These are phyloP conservation scores for Sporisorium graminicola DNA, from an alignment of 1,284 basidiomycete species.

Conservation along the genomic window DNA sequence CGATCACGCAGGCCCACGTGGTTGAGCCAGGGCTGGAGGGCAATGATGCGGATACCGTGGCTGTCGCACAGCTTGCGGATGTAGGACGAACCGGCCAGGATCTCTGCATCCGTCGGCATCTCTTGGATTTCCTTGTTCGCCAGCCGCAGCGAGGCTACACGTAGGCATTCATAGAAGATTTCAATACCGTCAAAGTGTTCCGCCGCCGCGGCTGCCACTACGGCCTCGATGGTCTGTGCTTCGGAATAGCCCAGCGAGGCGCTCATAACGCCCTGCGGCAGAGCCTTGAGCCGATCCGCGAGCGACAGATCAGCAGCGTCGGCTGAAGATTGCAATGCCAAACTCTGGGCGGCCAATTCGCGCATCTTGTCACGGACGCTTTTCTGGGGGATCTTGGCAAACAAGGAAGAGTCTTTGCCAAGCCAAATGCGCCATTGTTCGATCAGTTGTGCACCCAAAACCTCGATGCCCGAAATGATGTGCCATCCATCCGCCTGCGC, in stretches of 20 bases:
- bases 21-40: slow-evolving; percentile 16
- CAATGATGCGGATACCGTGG: slow-evolving; percentile 7
- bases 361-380: slow-evolving; percentile 19
- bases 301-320: not conserved
- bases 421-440: slow-evolving; percentile 19
- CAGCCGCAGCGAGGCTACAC: slow-evolving; percentile 11
- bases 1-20: slow-evolving; percentile 10
- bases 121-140: slow-evolving; percentile 5
- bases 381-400: slow-evolving; percentile 10
- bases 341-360: slow-evolving; percentile 2
- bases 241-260: slow-evolving; percentile 14
- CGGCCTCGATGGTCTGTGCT: slow-evolving; percentile 10
- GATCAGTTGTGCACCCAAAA: slow-evolving; percentile 13
- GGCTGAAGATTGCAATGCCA: slow-evolving; percentile 9
- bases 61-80: slow-evolving; percentile 13
- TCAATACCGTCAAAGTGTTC: slow-evolving; percentile 14
- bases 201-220: slow-evolving; percentile 7
- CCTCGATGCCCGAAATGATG: slow-evolving; percentile 12
- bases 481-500: slow-evolving; percentile 12
- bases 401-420: slow-evolving; percentile 8
- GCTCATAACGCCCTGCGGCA: slow-evolving; percentile 14
- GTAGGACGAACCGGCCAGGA: slow-evolving; percentile 6
- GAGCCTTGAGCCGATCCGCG: slow-evolving; percentile 5
- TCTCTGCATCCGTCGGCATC: slow-evolving; percentile 6
- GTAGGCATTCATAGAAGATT: slow-evolving; percentile 27